Base-by-base conservation (phyloP, 352 stramenopile genomes). In the Phytophthora meadii region DNA sequence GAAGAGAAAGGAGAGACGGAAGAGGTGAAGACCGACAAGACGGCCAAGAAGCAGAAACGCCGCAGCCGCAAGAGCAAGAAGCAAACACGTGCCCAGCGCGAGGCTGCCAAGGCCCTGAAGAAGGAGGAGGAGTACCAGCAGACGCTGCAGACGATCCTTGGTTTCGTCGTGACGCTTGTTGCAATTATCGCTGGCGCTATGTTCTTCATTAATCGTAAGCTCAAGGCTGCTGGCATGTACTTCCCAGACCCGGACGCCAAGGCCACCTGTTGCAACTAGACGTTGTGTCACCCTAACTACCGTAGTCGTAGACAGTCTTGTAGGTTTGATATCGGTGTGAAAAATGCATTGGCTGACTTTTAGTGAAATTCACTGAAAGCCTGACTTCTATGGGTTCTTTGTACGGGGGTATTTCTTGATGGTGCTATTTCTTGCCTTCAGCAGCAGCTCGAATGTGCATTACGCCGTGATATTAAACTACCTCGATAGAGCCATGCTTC, bases 171-270 rank as follows among this genome's bases (percentile, higher is more conserved):
- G 22, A 93, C 87, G 50, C 36, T 92, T 25, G 52, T 93, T 48
- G 84, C 84, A 0, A 58, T 87, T n/a, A 57, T 85, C 19, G 65
- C 69, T 5, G 81, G 82, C 15, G 75, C 70, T 40, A 83, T 84
- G 32, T 93, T 78, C 61, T 70, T 87, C 69, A 90, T 94, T 57
- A 92, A 93, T 72, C 82, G 87, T 68, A 95, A 95, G 76, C 83
- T 93, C 53, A 93, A 93, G 76, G 72, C 66, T 10, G 84, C 82
- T 14, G 84, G 84, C 25, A 89, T 93, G 73, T 93, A 93, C 79
- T 90, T 87, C 56, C 76, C 84, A 2, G 70, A 90, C 51, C 81
- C 84, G 8, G 64, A 78, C 5, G 82, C 62, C 32, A 87, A 86
- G 63, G 70, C 82, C 0, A 75, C 73, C 24, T 89, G 87, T 76